phyloP scores from a whole-genome alignment of 306 rosid genomes.

The Gillenia trifoliata region DNA sequence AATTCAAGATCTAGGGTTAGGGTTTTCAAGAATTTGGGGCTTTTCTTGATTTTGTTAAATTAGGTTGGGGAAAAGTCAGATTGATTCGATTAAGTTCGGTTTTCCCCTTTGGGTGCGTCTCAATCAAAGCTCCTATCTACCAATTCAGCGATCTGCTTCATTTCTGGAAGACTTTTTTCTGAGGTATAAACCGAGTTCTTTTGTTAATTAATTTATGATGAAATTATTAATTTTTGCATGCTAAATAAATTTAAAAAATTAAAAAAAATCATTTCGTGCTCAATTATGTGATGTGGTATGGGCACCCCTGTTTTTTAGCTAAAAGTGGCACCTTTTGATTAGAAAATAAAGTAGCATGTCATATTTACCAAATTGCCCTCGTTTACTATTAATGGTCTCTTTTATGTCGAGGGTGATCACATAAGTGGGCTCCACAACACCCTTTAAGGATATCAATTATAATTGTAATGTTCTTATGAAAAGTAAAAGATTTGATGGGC shows the following conservation, averaged over 20 bases:
- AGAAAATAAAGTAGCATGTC: not conserved
- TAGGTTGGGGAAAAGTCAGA: slow-evolving; percentile 28
- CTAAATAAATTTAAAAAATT: not conserved
- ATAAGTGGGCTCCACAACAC: slow-evolving; percentile 1
- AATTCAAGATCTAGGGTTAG: slow-evolving; percentile 51
- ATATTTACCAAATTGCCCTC: slow-evolving; percentile 8
- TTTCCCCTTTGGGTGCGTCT: slow-evolving; percentile 8
- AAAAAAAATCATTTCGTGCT: not conserved
- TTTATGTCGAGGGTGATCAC: not conserved
- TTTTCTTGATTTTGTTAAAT: slow-evolving; percentile 32
- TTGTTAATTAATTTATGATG: slow-evolving; percentile 1
- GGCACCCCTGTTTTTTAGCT: not conserved
- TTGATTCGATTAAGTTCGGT: slow-evolving; percentile 7
- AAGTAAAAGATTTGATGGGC: too few species aligned
- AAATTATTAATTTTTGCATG: not conserved
- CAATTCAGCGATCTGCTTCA: slow-evolving; percentile 25
- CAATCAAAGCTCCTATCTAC: slow-evolving; percentile 7
- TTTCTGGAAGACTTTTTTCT: slow-evolving; percentile 22
- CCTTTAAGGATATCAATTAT: not conserved
- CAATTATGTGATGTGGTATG: not conserved
- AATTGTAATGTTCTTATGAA: not conserved
- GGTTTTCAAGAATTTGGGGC: slow-evolving; percentile 48
- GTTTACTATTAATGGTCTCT: not conserved
- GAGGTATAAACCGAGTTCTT: slow-evolving; percentile 28
- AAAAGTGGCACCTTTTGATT: not conserved